Evolutionary conservation across 768 basidiomycete genomes (phyloP).

Genomic region (Macrolepiota fuliginosa): DNA sequence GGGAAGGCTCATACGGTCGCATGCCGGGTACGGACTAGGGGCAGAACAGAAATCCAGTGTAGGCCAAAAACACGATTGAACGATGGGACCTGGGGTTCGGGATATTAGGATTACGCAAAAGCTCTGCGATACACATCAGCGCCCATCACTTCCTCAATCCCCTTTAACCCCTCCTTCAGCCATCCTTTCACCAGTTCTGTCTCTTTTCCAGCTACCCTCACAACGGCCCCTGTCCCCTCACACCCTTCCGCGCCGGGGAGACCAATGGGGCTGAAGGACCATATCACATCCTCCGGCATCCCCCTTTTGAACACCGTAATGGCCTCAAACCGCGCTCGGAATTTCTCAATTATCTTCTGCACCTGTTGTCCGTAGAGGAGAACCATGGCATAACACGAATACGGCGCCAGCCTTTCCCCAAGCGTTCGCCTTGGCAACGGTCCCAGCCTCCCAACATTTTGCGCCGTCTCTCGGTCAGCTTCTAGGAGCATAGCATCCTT

Average conservation of each 20-base stretch:
- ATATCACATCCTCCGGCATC: conserved; percentile 64
- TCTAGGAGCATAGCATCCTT: conserved; percentile 81
- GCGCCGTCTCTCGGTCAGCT: conserved; percentile 24
- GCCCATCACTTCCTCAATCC: conserved; percentile 55
- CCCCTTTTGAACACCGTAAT: conserved; percentile 65
- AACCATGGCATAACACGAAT: conserved; percentile 87
- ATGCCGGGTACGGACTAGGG: background rate
- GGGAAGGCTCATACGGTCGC: background rate
- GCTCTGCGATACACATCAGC: conserved; percentile 61
- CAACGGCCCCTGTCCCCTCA: conserved; percentile 46
- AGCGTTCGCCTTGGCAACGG: conserved; percentile 45
- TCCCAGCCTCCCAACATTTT: conserved; percentile 12
- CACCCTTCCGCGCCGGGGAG: conserved; percentile 13
- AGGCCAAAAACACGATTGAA: background rate
- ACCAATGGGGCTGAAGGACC: conserved; percentile 72
- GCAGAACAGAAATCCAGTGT: too few relatives aligned
- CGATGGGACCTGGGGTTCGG: background rate
- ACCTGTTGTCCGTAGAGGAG: conserved; percentile 74
- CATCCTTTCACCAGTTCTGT: conserved; percentile 74
- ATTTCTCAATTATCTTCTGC: conserved; percentile 39
- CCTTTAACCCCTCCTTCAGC: conserved; percentile 54
- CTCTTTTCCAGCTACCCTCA: conserved; percentile 75
- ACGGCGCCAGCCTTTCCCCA: conserved; percentile 66
- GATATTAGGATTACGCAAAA: conserved; percentile 44
- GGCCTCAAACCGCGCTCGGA: conserved; percentile 47